Evolutionary conservation across 805 yeast genomes (phyloP).

Genomic region (Sugiyamaella qingdaonensis): DNA sequence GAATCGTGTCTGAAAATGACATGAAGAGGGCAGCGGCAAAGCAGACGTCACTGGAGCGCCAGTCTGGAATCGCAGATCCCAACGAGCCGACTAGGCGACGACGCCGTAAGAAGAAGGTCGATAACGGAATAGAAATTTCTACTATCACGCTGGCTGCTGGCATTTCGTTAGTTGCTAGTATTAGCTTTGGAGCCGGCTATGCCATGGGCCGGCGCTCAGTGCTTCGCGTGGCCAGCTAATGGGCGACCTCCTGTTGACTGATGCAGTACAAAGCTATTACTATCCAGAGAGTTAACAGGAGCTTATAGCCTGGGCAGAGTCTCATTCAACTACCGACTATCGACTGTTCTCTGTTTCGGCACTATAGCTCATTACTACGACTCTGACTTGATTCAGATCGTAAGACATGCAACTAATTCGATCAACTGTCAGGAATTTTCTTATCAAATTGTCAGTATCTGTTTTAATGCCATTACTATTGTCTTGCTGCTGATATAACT

Average conservation of each 20-base stretch:
- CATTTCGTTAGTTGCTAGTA: constrained; percentile 19
- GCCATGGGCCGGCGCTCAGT: constrained; percentile 21
- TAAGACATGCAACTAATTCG: too few species aligned
- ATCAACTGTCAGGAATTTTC: too few species aligned
- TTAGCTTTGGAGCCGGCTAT: constrained; percentile 24
- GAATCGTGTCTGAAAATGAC: constrained; percentile 14
- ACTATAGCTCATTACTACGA: neutral
- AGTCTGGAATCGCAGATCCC: neutral
- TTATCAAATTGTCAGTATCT: too few species aligned
- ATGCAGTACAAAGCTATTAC: neutral
- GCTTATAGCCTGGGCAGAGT: neutral
- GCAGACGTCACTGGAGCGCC: neutral
- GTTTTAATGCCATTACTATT: too few species aligned
- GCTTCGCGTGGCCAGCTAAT: constrained; percentile 3
- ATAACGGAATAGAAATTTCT: constrained; percentile 5
- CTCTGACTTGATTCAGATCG: too few species aligned
- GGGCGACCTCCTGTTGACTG: neutral
- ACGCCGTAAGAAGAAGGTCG: constrained; percentile 4
- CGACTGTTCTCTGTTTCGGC: neutral
- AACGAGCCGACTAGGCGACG: neutral
- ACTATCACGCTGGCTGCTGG: constrained; percentile 19
- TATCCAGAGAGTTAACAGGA: neutral
- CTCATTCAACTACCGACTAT: neutral
- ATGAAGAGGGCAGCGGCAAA: constrained; percentile 5
- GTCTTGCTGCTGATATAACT: too few species aligned